Evolutionary conservation across 1,139 yeast genomes (phyloP), one percentile per base, ranked within the genome.

Genomic region (Yamadazyma pseudoaaseri): DNA sequence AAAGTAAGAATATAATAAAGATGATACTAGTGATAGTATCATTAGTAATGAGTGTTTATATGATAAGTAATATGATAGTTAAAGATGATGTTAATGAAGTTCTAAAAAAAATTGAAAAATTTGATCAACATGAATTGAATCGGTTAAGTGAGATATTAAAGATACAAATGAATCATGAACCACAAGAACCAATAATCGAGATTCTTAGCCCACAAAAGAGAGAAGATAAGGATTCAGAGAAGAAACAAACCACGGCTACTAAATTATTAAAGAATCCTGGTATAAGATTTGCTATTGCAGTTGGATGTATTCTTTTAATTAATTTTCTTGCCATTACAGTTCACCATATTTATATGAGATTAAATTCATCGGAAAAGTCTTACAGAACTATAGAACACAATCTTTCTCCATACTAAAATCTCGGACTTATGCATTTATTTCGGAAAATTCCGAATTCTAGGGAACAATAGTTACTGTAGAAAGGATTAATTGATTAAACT

Each of bases 311-410:
- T 20, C 41, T 62, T 10, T 34, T 62, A 15, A 40, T 65, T 15
- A 66, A 66, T 37, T 50, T 64, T 54, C 18, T 63, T 20, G 67
- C 62, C 22, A 66, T 66, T 25, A 43, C 53, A 20, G 45, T 66
- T 27, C 72, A 65, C 39, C 73, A 66, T 36, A 37, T 65, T 16
- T 62, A 56, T 41, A 48, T 54, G 44, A 50, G 53, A 31, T 44
- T 57, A 6, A 49, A 62, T n/a, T 51, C 56, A 30, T 47, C 58
- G 2, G 58, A 53, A 23, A 60, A 60, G 38, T 47, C 60, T 6
- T 66, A 66, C 40, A 47, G 65, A 33, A 56, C 57, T n/a, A 50
- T 66, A 16, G 69, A 64, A 26, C 65, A 61, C 34, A 57, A 51
- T 29, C 52, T 61, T 20, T 63, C 70, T 13, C 73, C 73, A 4